Evolutionary conservation across 805 yeast genomes (phyloP).

Genomic region (Priceomyces fermenticarens): DNA sequence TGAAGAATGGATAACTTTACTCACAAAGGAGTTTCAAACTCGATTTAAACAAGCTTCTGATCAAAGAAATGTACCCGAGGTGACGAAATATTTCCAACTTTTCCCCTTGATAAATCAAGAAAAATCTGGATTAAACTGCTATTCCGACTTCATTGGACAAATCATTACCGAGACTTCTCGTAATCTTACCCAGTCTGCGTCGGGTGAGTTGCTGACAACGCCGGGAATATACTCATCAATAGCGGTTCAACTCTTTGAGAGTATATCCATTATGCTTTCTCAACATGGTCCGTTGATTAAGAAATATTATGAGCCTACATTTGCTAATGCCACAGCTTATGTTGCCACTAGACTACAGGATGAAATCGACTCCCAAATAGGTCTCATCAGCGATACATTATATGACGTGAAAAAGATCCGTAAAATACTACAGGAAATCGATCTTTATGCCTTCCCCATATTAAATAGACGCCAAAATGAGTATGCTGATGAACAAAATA

Average conservation of each 20-base stretch:
- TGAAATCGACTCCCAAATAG: constrained; percentile 92
- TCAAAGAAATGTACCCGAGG: constrained; percentile 58
- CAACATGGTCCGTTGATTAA: constrained; percentile 83
- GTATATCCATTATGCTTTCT: constrained; percentile 75
- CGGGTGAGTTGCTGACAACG: constrained; percentile 20
- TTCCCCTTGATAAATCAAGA: constrained; percentile 83
- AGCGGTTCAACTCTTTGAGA: constrained; percentile 71
- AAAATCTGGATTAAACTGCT: constrained; percentile 69
- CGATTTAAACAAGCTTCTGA: constrained; percentile 73
- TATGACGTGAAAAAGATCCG: constrained; percentile 68
- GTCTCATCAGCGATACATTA: constrained; percentile 81
- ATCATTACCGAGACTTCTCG: constrained; percentile 80
- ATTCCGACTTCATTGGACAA: constrained; percentile 82
- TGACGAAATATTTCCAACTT: constrained; percentile 78
- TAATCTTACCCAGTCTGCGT: constrained; percentile 48
- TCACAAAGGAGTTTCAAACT: constrained; percentile 53
- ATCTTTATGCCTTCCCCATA: constrained; percentile 41
- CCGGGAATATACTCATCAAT: constrained; percentile 60
- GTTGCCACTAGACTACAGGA: constrained; percentile 74
- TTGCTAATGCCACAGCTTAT: constrained; percentile 55
- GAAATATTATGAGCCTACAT: constrained; percentile 55
- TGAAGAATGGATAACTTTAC: constrained; percentile 53
- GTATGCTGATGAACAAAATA: constrained; percentile 11
- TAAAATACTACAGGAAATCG: constrained; percentile 52
- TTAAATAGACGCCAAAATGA: constrained; percentile 16